Conservation (phyloP, 2,329 filamentous ascomycete genomes). For the Penicillium sp. region DNA sequence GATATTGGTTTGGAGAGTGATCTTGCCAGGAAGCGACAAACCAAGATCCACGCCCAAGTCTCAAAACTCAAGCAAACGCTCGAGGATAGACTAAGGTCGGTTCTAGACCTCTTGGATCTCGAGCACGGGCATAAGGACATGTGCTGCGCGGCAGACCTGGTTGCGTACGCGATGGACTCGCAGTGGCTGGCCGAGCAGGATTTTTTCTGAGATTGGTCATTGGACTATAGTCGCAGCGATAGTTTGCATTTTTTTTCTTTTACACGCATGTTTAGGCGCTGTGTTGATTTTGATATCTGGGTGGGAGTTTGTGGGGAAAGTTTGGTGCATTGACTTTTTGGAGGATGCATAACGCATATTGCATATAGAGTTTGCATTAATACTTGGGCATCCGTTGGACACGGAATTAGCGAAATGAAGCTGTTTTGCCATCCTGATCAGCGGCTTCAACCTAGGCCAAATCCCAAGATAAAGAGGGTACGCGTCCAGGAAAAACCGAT, state of each 20-base stretch:
- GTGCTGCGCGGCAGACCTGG: slow-evolving; percentile 46
- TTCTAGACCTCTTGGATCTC: slow-evolving; percentile 40
- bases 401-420: neutral
- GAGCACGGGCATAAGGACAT: slow-evolving; percentile 43
- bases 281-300: neutral
- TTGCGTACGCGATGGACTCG: slow-evolving; percentile 47
- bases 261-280: neutral
- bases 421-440: no score
- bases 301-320: neutral
- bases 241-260: neutral
- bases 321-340: neutral
- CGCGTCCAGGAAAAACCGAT: no score
- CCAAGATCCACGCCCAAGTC: slow-evolving; percentile 19
- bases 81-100: slow-evolving; percentile 32
- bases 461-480: no score
- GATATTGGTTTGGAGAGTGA: neutral
- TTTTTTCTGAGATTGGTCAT: slow-evolving; percentile 32
- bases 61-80: slow-evolving; percentile 32
- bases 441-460: no score
- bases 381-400: neutral
- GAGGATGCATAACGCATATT: neutral
- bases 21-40: slow-evolving; percentile 10
- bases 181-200: slow-evolving; percentile 43
- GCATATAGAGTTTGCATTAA: neutral
- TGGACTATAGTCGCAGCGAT: neutral